These are phyloP conservation scores for Daedaleopsis nitida DNA, from an alignment of 768 basidiomycete species.

Conservation along the genomic window DNA sequence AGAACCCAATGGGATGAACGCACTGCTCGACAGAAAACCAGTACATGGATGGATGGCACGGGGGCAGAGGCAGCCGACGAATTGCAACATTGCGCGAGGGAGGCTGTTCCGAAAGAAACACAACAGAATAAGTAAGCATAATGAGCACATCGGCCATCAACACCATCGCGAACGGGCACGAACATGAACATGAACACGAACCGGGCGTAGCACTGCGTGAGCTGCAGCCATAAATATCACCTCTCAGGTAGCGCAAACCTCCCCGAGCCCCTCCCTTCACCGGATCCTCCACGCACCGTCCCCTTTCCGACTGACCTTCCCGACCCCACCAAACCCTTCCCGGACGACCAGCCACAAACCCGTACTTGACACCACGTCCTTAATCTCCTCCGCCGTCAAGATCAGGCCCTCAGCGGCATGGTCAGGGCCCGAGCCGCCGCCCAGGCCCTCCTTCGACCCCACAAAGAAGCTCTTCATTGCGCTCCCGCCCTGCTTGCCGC, in stretches of 20 bases:
- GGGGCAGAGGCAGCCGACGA: no score
- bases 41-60: not conserved
- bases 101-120: no score
- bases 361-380: slow-evolving; percentile 87
- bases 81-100: no score
- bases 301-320: slow-evolving; percentile 74
- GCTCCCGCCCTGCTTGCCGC: slow-evolving; percentile 23
- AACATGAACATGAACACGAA: not conserved
- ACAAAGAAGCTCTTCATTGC: slow-evolving; percentile 8
- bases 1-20: not conserved
- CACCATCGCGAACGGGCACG: not conserved
- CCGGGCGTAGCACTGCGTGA: no score
- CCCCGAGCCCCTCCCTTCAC: not conserved
- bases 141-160: not conserved
- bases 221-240: not conserved
- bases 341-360: slow-evolving; percentile 90
- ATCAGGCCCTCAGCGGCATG: slow-evolving; percentile 46
- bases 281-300: slow-evolving; percentile 70
- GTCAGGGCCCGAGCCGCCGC: slow-evolving; percentile 5
- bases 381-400: slow-evolving; percentile 89
- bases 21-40: not conserved
- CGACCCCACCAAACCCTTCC: slow-evolving; percentile 91
- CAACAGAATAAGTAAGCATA: no score
- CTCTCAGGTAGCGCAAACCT: no score
- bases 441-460: slow-evolving; percentile 11